A percentile compares a stretch with the other conserved stretches of the same genome.
These are phyloP conservation scores for Hyphodiscus hymeniophilus DNA, from an alignment of 495 filamentous ascomycete genomes.

Conservation along the genomic window DNA sequence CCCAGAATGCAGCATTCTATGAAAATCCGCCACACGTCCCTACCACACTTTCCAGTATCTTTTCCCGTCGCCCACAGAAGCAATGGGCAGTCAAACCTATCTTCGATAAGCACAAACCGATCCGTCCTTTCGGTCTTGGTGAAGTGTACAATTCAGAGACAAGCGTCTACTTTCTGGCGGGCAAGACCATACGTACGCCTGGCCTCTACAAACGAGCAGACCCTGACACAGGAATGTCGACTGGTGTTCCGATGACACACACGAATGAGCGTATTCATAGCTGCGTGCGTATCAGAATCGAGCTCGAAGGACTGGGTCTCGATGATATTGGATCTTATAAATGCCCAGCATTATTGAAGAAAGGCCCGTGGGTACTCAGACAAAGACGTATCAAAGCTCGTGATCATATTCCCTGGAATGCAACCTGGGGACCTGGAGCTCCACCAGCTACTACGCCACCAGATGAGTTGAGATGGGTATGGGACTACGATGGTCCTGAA, in stretches of 20 bases:
- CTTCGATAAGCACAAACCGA: slow-evolving; percentile 37
- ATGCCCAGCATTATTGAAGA: slow-evolving; percentile 38
- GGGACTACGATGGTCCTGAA: slow-evolving; percentile 40
- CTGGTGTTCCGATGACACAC: slow-evolving; percentile 39
- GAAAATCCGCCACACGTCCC: slow-evolving; percentile 14
- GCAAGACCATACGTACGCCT: slow-evolving; percentile 45
- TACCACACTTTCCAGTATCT: slow-evolving; percentile 9
- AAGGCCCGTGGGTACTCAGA: slow-evolving; percentile 29
- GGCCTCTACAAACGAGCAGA: slow-evolving; percentile 49
- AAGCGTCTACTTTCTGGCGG: slow-evolving; percentile 43
- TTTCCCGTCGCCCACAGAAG: slow-evolving; percentile 13
- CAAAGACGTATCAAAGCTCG: slow-evolving; percentile 21
- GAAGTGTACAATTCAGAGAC: slow-evolving; percentile 39
- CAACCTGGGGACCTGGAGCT: slow-evolving; percentile 26
- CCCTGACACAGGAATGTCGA: slow-evolving; percentile 32
- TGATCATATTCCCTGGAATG: slow-evolving; percentile 29
- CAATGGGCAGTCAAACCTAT: slow-evolving; percentile 38
- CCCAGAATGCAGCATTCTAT: slow-evolving; percentile 38
- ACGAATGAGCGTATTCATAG: slow-evolving; percentile 62
- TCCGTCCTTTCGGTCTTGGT: slow-evolving; percentile 52
- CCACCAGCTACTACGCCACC: slow-evolving; percentile 2
- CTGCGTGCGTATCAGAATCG: slow-evolving; percentile 47
- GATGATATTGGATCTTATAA: slow-evolving; percentile 47
- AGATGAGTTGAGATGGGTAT: slow-evolving; percentile 35
- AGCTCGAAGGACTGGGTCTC: slow-evolving; percentile 45